Base-by-base conservation (phyloP, 163 green algal species). In the Volvox carteri region DNA sequence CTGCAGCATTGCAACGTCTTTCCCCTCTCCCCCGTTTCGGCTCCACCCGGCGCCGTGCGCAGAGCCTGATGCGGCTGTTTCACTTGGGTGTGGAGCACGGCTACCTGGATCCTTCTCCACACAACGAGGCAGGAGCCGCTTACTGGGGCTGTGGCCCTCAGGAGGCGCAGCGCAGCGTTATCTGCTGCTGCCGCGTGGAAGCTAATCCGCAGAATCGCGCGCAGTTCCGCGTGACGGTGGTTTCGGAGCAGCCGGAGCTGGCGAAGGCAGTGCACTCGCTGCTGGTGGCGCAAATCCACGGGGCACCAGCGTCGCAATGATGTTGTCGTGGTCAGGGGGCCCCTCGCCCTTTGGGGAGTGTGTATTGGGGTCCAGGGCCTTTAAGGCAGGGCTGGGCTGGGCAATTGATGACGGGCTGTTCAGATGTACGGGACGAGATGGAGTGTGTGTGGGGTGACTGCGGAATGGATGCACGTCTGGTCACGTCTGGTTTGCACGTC, bases 141-240 rank as follows among this genome's bases (percentile, higher is more conserved):
- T 94, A 93, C 78, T 95, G 93, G 74, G 79, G 90, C 12, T 90
- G 39, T 21, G 88, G 90, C 18, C 62, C 54, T 52, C 86, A 88
- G 9, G 81, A 54, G 11, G 60, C 60, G 48, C 86, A 95, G 90
- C 90, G 92, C 72, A 28, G 46, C 1, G 25, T 6, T 14, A 5
- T 87, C n/a, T 87, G 83, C 67, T 92, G 93, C 90, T 90, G 84
- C 56, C 92, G 94, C 19, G 87, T 96, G 21, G 94, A 96, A 86
- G 94, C 76, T 67, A 95, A 96, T 86, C 94, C 94, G 1, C 87
- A 92, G 68, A 93, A 91, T 74, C 90, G 93, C 39, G 48, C 78
- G 41, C 94, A 96, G 75, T 96, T 96, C 91, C 80, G 94, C 19
- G 93, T 96, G 21, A 96, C 94, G 6, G 93, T 95, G 21, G 86